phyloP scores from a whole-genome alignment of 2,329 filamentous ascomycete genomes.

The Aspergillus sp. region DNA sequence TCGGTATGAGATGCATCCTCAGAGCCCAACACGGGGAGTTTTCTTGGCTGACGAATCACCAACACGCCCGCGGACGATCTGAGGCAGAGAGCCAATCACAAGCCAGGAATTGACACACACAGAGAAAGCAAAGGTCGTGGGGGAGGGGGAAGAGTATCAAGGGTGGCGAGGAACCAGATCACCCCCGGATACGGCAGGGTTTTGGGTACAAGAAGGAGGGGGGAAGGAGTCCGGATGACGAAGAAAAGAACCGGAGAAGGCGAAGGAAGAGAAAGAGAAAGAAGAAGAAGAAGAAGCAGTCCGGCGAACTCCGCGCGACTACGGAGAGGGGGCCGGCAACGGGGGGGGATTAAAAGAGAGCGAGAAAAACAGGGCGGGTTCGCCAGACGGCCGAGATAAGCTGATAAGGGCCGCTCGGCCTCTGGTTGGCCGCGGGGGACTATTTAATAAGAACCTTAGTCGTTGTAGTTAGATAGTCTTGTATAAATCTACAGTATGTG shows the following conservation, averaged over 20 bases:
- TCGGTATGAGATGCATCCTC: constrained; percentile 48
- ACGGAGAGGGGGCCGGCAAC: neutral
- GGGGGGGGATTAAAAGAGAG: neutral
- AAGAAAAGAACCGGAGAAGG: neutral
- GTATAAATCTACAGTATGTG: no score
- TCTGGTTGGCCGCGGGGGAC: constrained; percentile 9
- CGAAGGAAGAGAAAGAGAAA: constrained; percentile 5
- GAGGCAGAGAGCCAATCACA: constrained; percentile 13
- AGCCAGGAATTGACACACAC: neutral
- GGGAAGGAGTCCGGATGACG: neutral
- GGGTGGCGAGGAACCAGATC: neutral
- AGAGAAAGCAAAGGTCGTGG: neutral
- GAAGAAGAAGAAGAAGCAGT: constrained; percentile 1
- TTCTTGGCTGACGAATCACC: constrained; percentile 17
- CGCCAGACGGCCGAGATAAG: constrained; percentile 10
- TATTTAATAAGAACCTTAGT: no score
- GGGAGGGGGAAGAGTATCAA: no score
- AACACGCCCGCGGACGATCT: constrained; percentile 4
- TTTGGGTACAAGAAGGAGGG: neutral
- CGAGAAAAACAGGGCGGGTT: neutral
- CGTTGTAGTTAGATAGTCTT: no score
- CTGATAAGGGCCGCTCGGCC: constrained; percentile 17
- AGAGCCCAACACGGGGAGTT: neutral
- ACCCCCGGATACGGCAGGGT: neutral
- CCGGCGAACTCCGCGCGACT: neutral